A percentile compares a stretch with the other conserved stretches of the same genome.
Evolutionary conservation across 2,329 filamentous ascomycete species (phyloP).

Genomic region (Cladophialophora immunda): DNA sequence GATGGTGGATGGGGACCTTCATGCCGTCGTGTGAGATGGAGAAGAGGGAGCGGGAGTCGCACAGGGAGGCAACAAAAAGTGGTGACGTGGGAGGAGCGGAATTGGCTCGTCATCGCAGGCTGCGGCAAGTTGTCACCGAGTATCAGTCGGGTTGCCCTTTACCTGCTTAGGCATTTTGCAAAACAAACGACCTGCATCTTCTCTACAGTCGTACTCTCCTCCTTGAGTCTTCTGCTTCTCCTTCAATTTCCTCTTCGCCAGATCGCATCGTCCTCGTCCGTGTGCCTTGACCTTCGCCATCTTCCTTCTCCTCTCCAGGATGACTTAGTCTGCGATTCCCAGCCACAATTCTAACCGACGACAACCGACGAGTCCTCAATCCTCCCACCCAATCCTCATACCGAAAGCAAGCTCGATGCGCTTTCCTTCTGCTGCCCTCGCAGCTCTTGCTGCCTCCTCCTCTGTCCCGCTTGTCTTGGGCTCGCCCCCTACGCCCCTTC

Average conservation of each 20-base stretch:
- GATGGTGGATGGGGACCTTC: no score
- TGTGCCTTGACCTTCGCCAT: background rate
- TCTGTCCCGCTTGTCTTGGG: slow-evolving; percentile 27
- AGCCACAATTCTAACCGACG: background rate
- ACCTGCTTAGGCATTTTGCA: background rate
- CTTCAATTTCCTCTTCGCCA: background rate
- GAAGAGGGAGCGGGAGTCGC: background rate
- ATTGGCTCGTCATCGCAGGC: slow-evolving; percentile 2
- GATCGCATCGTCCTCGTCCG: background rate
- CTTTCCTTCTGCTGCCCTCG: slow-evolving; percentile 16
- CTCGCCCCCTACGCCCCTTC: slow-evolving; percentile 59
- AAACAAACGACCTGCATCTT: slow-evolving; percentile 5
- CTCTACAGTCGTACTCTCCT: background rate
- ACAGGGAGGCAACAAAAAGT: background rate
- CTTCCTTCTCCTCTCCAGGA: background rate
- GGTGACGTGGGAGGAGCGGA: slow-evolving; percentile 15
- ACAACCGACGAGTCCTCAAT: background rate
- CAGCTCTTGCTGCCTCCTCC: slow-evolving; percentile 27
- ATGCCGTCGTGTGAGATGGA: no score
- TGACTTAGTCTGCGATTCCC: background rate
- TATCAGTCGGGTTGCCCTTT: background rate
- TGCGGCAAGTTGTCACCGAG: background rate
- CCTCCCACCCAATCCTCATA: background rate
- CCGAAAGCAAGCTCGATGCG: slow-evolving; percentile 24
- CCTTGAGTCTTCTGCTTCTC: background rate